These are phyloP conservation scores for Berkeleyomyces rouxiae DNA, from an alignment of 2,329 filamentous ascomycete species.

Conservation along the genomic window DNA sequence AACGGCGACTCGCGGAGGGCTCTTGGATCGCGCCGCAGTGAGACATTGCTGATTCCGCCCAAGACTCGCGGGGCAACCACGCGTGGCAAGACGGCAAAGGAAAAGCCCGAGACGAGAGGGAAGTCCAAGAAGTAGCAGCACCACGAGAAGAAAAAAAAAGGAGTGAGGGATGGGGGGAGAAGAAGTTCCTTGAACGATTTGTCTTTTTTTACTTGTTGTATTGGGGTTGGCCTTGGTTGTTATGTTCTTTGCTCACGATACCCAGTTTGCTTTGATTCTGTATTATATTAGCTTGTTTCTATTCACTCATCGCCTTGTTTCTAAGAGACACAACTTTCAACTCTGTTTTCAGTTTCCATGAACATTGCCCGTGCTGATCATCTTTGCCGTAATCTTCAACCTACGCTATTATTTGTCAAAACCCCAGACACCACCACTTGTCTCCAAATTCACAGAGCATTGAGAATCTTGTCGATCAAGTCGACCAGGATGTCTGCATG, in stretches of 20 bases:
- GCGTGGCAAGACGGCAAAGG: not conserved
- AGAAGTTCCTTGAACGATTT: not conserved
- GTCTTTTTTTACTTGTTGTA: not conserved
- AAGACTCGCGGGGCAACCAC: not conserved
- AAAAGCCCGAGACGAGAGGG: not conserved
- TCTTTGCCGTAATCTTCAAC: not conserved
- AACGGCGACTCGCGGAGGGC: not conserved
- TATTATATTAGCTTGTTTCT: not conserved
- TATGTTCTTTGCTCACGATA: not conserved
- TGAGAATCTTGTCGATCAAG: conserved; percentile 57
- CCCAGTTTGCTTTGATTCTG: not conserved
- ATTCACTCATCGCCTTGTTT: not conserved
- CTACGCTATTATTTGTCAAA: not conserved
- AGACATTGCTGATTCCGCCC: not conserved
- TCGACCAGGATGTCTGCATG: conserved; percentile 78
- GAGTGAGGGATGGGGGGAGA: not conserved
- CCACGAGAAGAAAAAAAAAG: not conserved
- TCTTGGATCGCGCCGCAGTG: not conserved
- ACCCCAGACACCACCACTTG: not conserved
- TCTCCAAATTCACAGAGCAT: conserved; percentile 19
- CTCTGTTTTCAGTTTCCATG: not conserved
- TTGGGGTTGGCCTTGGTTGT: not conserved
- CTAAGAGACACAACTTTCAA: not conserved
- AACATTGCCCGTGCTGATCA: not conserved
- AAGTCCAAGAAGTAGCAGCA: not conserved